Base-by-base conservation (phyloP, 768 basidiomycete genomes). In the Naganishia kalamii region DNA sequence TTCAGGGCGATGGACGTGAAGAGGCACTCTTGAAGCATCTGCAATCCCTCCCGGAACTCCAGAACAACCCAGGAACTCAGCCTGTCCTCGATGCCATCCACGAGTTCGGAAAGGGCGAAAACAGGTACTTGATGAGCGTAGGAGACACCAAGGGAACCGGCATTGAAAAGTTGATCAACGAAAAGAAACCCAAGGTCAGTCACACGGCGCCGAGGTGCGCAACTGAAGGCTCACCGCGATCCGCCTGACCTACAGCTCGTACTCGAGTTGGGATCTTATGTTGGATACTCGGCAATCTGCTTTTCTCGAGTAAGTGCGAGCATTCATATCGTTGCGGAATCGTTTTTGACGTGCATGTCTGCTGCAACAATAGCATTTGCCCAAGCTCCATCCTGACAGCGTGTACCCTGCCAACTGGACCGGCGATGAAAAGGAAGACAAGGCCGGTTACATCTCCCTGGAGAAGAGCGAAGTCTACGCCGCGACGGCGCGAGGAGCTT, bases 101-200 rank as follows among this genome's bases (percentile, higher is more conserved):
- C 60, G 70, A 74, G 48, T 77, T 74, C 54, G 75, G 74, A 3
- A 75, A 77, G 65, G 65, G 69, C 32, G 71, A 73, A 68, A 75
- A 75, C 47, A 64, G 71, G 32, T 77, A 77, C 63, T 65, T 77
- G 44, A 77, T 77, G 75, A 75, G 72, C 61, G 74, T 77, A 21
- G 75, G 75, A 7, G 73, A 74, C n/a, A 74, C 74, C 46, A 77
- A 77, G 68, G 75, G 72, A 3, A 60, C 65, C 48, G 68, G 74
- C 32, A 71, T 74, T 1, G 72, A 75, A 49, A 70, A 57, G 37
- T 44, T 77, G 23, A 70, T 77, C 57, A 69, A 65, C 60, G 66
- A 74, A 62, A 64, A 63, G 63, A 72, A 74, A 50, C 72, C 74
- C 2, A 73, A 73, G 68, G 74, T 72, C 46, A 63, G 69, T 46